Evolutionary conservation across 805 yeast species (phyloP).

Genomic region (Groenewaldozyma salmanticensis): DNA sequence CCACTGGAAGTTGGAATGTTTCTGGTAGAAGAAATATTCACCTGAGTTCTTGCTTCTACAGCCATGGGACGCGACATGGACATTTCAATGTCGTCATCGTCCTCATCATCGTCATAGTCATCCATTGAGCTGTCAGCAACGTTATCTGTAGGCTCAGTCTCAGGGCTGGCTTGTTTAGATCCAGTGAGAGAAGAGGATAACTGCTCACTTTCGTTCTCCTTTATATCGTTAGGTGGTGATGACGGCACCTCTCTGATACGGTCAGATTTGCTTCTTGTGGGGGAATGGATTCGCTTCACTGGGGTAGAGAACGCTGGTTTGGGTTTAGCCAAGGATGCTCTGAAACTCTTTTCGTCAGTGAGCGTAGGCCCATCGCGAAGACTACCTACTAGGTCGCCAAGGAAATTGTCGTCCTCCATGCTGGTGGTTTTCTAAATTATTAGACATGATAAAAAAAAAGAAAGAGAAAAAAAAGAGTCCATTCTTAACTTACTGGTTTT

Average conservation of each 20-base stretch:
- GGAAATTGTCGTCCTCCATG: slow-evolving; percentile 38
- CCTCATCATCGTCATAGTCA: slow-evolving; percentile 39
- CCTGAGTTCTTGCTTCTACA: not conserved
- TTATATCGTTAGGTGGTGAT: slow-evolving; percentile 7
- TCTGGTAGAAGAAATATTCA: slow-evolving; percentile 2
- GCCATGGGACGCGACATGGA: not conserved
- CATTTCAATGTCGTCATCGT: slow-evolving; percentile 30
- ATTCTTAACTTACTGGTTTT: not conserved
- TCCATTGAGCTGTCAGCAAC: slow-evolving; percentile 1
- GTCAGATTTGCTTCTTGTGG: too few relatives aligned
- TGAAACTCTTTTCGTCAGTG: not conserved
- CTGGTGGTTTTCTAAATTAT: slow-evolving; percentile 6
- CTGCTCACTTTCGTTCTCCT: slow-evolving; percentile 7
- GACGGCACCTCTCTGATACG: slow-evolving; percentile 8
- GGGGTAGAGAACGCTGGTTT: slow-evolving; percentile 1
- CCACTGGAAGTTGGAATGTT: not conserved
- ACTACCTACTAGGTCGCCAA: slow-evolving; percentile 64
- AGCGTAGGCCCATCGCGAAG: slow-evolving; percentile 25
- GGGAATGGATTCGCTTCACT: not conserved
- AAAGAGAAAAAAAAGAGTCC: not conserved
- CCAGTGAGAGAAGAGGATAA: not conserved
- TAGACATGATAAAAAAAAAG: not conserved
- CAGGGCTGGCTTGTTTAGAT: slow-evolving; percentile 1
- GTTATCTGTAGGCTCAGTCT: not conserved
- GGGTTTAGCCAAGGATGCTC: slow-evolving; percentile 11